Evolutionary conservation across 2,329 filamentous ascomycete genomes (phyloP).

Genomic region (Penicillium sp.): DNA sequence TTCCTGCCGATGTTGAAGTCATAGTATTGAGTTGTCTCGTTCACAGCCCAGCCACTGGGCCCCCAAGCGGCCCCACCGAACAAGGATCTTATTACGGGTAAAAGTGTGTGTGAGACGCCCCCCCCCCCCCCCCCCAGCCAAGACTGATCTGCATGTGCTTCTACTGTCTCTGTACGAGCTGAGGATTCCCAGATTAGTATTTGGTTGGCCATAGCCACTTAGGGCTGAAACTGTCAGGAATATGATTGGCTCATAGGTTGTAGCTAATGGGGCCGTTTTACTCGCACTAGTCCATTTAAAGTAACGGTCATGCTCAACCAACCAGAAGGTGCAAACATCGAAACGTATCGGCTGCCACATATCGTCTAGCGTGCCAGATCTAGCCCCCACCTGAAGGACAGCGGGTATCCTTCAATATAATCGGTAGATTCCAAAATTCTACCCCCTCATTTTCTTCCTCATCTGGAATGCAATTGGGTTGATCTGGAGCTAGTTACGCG

Average conservation of each 20-base stretch:
- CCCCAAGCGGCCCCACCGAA: not conserved
- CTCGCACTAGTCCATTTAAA: not conserved
- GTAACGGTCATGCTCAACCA: not conserved
- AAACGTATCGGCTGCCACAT: not conserved
- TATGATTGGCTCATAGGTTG: not conserved
- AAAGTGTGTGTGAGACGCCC: not conserved
- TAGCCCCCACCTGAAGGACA: not conserved
- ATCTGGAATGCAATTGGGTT: not conserved
- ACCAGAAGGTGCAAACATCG: not conserved
- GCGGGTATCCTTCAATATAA: not conserved
- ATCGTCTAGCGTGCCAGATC: not conserved
- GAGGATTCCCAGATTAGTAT: not conserved
- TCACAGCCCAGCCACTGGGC: not conserved
- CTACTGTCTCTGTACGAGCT: too few relatives aligned
- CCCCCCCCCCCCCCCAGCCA: not conserved
- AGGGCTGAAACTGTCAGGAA: not conserved
- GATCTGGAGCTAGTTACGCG: not conserved
- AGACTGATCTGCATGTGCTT: constrained; percentile 1
- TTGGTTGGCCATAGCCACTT: not conserved
- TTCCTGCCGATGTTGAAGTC: not conserved
- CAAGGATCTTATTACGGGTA: not conserved
- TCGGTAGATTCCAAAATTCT: not conserved
- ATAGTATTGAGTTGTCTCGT: not conserved
- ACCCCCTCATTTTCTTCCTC: not conserved
- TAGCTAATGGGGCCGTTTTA: not conserved